phyloP scores from a whole-genome alignment of 1,284 basidiomycete genomes.

The Ceratobasidium papillatum region DNA sequence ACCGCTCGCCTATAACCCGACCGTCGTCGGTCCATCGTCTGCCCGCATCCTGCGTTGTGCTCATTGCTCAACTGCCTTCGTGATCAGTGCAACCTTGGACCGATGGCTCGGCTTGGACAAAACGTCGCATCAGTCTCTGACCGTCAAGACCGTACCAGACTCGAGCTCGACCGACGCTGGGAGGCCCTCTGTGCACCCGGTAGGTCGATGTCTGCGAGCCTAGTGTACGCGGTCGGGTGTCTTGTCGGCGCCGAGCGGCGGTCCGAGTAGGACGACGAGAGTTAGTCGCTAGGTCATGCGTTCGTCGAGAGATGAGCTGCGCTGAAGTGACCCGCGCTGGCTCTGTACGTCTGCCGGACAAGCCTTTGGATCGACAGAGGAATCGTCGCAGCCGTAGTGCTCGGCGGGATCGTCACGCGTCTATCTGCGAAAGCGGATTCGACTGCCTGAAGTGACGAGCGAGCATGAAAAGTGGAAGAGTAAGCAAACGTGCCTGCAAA shows the following conservation, averaged over 20 bases:
- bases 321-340: background rate
- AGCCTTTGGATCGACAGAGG: background rate
- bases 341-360: background rate
- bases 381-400: background rate
- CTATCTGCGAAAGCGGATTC: background rate
- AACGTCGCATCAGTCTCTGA: conserved; percentile 1
- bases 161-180: background rate
- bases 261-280: background rate
- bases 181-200: background rate
- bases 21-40: background rate
- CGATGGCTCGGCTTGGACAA: conserved; percentile 8
- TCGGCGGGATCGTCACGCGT: background rate
- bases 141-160: background rate
- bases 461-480: background rate
- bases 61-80: background rate
- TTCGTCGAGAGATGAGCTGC: background rate
- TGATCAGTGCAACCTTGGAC: conserved; percentile 4
- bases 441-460: conserved; percentile 1
- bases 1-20: conserved; percentile 2
- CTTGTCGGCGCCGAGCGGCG: background rate
- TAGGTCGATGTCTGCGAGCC: background rate
- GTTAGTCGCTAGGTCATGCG: background rate
- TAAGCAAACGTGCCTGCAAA: background rate
- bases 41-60: conserved; percentile 8
- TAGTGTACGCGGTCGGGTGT: background rate